phyloP scores from a whole-genome alignment of 305 asterid species.

The Fraxinus nigra region DNA sequence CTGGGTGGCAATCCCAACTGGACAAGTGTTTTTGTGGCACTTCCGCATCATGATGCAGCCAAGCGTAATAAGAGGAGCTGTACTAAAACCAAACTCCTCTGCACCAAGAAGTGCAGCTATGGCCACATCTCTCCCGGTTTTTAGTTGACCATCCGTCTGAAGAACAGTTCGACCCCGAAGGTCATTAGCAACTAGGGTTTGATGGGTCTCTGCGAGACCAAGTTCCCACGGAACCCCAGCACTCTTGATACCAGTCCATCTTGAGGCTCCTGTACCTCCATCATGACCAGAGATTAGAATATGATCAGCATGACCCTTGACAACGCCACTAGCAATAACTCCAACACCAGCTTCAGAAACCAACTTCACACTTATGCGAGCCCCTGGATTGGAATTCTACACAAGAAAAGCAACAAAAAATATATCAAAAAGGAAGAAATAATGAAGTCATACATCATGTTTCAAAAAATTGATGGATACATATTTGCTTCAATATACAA shows the following conservation, averaged over 20 bases:
- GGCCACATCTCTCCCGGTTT: slow-evolving; percentile 98
- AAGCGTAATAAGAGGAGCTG: slow-evolving; percentile 94
- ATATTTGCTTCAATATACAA: not conserved
- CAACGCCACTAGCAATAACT: slow-evolving; percentile 97
- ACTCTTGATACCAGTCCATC: slow-evolving; percentile 99
- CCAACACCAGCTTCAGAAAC: slow-evolving; percentile 99
- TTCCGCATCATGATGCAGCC: slow-evolving; percentile 99
- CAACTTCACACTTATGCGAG: slow-evolving; percentile 95
- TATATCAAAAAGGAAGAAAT: not conserved
- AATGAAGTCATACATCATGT: not conserved
- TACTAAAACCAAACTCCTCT: slow-evolving; percentile 98
- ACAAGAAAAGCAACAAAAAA: slow-evolving; percentile 11
- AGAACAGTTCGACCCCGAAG: slow-evolving; percentile 94
- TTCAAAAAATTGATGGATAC: not conserved
- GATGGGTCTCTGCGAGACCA: slow-evolving; percentile 99
- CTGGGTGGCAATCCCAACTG: slow-evolving; percentile 98
- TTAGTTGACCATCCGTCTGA: slow-evolving; percentile 97
- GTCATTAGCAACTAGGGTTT: slow-evolving; percentile 95
- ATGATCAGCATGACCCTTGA: slow-evolving; percentile 99
- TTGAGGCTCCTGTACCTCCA: slow-evolving; percentile 98
- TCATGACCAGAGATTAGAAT: slow-evolving; percentile 98
- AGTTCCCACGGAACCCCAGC: slow-evolving; percentile 99
- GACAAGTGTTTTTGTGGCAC: slow-evolving; percentile 99
- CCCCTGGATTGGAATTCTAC: slow-evolving; percentile 94
- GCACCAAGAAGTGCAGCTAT: slow-evolving; percentile 99